Evolutionary conservation across 805 yeast genomes (phyloP).

Genomic region (Starmera quercuum): DNA sequence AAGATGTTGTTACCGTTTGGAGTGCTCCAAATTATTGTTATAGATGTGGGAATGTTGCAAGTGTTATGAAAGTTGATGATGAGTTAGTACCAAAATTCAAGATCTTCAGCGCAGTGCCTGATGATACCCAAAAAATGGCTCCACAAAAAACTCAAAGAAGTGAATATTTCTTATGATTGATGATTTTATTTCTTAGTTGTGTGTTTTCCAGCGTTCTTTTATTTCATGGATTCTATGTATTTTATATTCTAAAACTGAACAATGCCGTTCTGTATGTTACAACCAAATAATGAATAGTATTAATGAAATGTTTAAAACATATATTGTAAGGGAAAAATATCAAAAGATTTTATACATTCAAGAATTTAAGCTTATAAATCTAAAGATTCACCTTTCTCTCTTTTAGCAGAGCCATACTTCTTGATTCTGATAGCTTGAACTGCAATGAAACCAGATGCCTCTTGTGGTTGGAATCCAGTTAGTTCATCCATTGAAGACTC

Average conservation of each 20-base stretch:
- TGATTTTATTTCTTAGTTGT: neutral
- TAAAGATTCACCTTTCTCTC: constrained; percentile 54
- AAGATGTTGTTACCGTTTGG: constrained; percentile 97
- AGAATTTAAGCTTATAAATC: neutral
- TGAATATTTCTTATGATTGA: constrained; percentile 22
- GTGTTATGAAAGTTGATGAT: constrained; percentile 94
- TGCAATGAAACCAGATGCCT: constrained; percentile 94
- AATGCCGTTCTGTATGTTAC: too few relatives aligned
- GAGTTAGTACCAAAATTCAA: constrained; percentile 82
- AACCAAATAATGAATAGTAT: too few relatives aligned
- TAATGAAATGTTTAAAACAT: too few relatives aligned
- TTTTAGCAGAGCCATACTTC: constrained; percentile 94
- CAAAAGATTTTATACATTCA: too few relatives aligned
- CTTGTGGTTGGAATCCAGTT: constrained; percentile 96
- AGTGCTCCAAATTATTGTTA: constrained; percentile 96
- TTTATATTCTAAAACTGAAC: too few relatives aligned
- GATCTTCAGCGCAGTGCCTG: constrained; percentile 93
- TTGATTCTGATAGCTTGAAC: constrained; percentile 97
- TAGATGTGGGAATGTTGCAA: constrained; percentile 96
- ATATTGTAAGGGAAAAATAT: too few relatives aligned
- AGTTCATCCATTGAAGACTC: constrained; percentile 99
- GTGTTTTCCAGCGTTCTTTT: too few relatives aligned
- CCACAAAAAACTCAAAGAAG: constrained; percentile 26
- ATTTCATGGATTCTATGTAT: too few relatives aligned
- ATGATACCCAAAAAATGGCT: constrained; percentile 39